A percentile compares a stretch with the other conserved stretches of the same genome.
These are phyloP conservation scores for Teratosphaeria gauchensis DNA, from an alignment of 2,329 filamentous ascomycete genomes.

Conservation along the genomic window DNA sequence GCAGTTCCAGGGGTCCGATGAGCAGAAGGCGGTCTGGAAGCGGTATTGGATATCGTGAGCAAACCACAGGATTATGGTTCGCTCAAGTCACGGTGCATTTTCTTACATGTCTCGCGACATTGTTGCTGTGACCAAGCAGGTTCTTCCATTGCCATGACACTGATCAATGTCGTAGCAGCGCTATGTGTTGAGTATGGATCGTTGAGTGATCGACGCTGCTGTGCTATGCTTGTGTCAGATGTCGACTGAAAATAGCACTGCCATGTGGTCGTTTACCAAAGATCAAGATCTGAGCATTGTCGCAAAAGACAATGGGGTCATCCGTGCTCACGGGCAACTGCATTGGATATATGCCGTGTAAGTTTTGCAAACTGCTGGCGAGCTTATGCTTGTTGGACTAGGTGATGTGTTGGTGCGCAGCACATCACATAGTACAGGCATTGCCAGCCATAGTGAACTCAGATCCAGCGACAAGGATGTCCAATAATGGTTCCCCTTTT, in stretches of 20 bases:
- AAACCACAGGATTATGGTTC: background rate
- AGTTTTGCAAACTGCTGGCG: background rate
- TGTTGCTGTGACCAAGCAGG: background rate
- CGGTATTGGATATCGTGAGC: slow-evolving; percentile 56
- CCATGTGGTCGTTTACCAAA: background rate
- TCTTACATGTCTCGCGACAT: background rate
- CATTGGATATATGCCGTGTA: background rate
- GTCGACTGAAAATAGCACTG: background rate
- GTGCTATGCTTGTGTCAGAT: background rate
- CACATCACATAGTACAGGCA: background rate
- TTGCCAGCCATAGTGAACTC: background rate
- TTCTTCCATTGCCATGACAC: background rate
- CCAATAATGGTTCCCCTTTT: background rate
- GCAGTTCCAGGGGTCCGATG: slow-evolving; percentile 57
- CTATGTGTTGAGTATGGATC: background rate
- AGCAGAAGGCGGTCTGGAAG: slow-evolving; percentile 62
- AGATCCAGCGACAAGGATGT: background rate
- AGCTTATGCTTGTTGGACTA: background rate
- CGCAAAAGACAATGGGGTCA: background rate
- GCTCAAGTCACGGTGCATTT: background rate
- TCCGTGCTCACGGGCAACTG: background rate
- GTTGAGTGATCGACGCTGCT: background rate
- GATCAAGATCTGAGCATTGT: background rate
- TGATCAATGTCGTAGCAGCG: background rate
- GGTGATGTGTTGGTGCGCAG: background rate